Evolutionary conservation across 164 flowering plant genomes (phyloP), one percentile per base, ranked within the genome.

Genomic region (Magnolia changhungtana): DNA sequence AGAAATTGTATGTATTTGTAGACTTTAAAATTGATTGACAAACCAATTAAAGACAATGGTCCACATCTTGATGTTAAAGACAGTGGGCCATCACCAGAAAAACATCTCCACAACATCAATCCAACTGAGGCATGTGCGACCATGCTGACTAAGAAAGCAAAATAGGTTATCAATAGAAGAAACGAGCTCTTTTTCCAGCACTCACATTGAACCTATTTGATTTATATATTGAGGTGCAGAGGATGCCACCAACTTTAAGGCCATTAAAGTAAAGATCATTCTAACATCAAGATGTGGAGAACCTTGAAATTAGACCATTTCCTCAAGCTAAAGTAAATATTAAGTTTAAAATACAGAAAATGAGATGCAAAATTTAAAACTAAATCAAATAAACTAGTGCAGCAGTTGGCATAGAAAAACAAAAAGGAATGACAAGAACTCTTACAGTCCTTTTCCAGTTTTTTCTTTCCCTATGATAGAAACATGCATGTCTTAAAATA

Each of bases 161-260:
- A 67, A 71, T 55, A 75, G n/a, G 72, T 69, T 58, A 31, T 64
- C 37, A 63, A 16, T 50, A 52, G 73, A 78, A 70, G 74, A 74
- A 68, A 67, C 45, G 81, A 79, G 69, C 75, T 68, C 31, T 71
- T 78, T 89, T 94, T 90, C 99, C 99, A 81, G 86, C 91, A 90
- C 89, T 88, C 76, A 94, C 86, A 85, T 93, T 88, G 85, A 94
- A 96, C 92, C 89, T 93, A 90, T 93, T 90, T 63, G 88, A 86
- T 82, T 61, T 88, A 82, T 93, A 27, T 3, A 91, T 91, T 72
- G 99, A 96, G 74, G 99, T 96, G 87, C 96, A 92, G 27, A 96
- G 80, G 77, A 96, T 83, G 78, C 99, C 99, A 81, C 99, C 99
- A 85, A 94, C 91, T 86, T 96, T 96, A 70, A 92, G 92, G 72